Conservation (phyloP, 352 stramenopile genomes). For the Pythium aquatile region DNA sequence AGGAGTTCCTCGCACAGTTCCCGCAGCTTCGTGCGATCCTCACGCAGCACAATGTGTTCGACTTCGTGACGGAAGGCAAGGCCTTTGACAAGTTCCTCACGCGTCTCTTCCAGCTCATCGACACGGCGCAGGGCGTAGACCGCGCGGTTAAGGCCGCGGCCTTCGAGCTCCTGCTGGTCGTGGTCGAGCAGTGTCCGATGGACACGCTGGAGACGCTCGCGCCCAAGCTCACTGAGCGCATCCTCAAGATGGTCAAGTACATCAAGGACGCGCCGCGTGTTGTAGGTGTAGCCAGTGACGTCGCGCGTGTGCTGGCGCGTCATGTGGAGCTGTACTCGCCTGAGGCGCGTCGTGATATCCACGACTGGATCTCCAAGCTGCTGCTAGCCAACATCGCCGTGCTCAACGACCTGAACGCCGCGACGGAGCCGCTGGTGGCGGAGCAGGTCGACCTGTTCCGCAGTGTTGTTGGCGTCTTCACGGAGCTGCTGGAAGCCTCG, state of each 20-base stretch:
- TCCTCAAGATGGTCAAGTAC: slow-evolving; percentile 72
- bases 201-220: slow-evolving; percentile 55
- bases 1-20: slow-evolving; percentile 50
- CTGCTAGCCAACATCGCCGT: slow-evolving; percentile 48
- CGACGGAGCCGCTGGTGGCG: slow-evolving; percentile 25
- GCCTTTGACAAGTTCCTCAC: slow-evolving; percentile 73
- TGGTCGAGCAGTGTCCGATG: slow-evolving; percentile 54
- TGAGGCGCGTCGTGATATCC: slow-evolving; percentile 56
- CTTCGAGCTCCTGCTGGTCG: slow-evolving; percentile 60
- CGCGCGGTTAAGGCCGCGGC: slow-evolving; percentile 40
- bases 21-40: slow-evolving; percentile 47
- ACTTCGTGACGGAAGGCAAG: slow-evolving; percentile 66
- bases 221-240: slow-evolving; percentile 57
- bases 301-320: slow-evolving; percentile 45
- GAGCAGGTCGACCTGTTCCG: slow-evolving; percentile 31
- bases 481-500: slow-evolving; percentile 43
- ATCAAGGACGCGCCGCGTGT: slow-evolving; percentile 33
- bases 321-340: slow-evolving; percentile 50
- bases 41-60: slow-evolving; percentile 72
- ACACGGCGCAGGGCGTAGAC: slow-evolving; percentile 34
- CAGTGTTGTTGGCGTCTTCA: slow-evolving; percentile 44
- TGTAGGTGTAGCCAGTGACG: slow-evolving; percentile 40
- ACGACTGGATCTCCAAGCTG: slow-evolving; percentile 63
- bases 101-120: slow-evolving; percentile 58
- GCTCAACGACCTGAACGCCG: slow-evolving; percentile 34